These are phyloP conservation scores for Pseudogymnoascus sp. DNA, from an alignment of 2,329 filamentous ascomycete genomes.

Conservation along the genomic window DNA sequence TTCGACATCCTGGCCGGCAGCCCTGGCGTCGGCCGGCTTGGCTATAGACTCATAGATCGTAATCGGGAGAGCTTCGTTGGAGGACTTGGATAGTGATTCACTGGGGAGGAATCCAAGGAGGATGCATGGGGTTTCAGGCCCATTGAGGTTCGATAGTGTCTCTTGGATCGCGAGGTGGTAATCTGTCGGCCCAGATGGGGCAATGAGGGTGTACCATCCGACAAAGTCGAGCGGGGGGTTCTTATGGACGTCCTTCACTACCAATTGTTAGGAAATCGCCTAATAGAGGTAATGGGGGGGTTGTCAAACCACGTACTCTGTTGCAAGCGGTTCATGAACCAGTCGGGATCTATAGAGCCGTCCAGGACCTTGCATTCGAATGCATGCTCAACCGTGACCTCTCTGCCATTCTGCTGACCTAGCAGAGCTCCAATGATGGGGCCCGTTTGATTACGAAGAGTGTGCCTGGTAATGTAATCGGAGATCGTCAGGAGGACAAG, in stretches of 20 bases:
- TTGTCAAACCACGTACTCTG: slow-evolving; percentile 55
- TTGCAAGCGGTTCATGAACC: slow-evolving; percentile 71
- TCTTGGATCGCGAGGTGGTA: slow-evolving; percentile 56
- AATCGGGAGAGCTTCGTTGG: slow-evolving; percentile 74
- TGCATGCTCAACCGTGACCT: slow-evolving; percentile 85
- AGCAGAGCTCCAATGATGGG: slow-evolving; percentile 82
- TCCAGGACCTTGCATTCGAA: slow-evolving; percentile 63
- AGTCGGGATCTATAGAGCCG: slow-evolving; percentile 46
- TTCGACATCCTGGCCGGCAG: slow-evolving; percentile 56
- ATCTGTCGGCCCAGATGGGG: slow-evolving; percentile 59
- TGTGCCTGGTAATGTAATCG: slow-evolving; percentile 90
- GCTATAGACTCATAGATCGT: slow-evolving; percentile 82
- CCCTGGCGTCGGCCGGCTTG: slow-evolving; percentile 54
- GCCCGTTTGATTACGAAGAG: slow-evolving; percentile 62
- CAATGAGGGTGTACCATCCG: slow-evolving; percentile 81
- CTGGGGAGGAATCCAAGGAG: slow-evolving; percentile 79
- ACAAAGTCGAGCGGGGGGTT: slow-evolving; percentile 74
- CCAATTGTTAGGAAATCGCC: neutral
- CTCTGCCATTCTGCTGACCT: slow-evolving; percentile 81
- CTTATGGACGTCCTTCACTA: slow-evolving; percentile 85
- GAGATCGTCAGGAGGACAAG: slow-evolving; percentile 93
- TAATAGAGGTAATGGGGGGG: neutral
- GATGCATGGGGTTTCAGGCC: slow-evolving; percentile 32
- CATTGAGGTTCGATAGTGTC: neutral
- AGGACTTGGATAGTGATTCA: slow-evolving; percentile 43